Conservation (phyloP, 306 rosid species). For the Citrullus mucosospermus region DNA sequence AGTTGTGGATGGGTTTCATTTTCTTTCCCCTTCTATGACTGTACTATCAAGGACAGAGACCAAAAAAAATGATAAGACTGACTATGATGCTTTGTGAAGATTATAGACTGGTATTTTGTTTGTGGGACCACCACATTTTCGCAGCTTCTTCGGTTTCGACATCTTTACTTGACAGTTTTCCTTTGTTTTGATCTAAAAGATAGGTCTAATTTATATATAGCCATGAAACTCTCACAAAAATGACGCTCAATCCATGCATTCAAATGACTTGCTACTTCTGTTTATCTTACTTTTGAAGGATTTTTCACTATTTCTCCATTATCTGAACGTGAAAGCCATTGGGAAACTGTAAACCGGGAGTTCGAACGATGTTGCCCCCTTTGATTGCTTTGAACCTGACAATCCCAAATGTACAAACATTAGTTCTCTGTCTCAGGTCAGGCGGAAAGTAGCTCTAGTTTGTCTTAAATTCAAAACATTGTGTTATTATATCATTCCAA, state of each 20-base stretch:
- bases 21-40: slow-evolving; percentile 6
- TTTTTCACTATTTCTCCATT: slow-evolving; percentile 16
- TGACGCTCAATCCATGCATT: background rate
- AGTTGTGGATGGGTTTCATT: background rate
- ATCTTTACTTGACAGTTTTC: background rate
- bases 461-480: background rate
- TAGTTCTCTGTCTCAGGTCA: background rate
- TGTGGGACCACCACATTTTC: background rate
- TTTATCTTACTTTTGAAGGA: background rate
- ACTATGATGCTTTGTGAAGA: background rate
- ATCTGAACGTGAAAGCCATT: slow-evolving; percentile 58
- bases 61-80: background rate
- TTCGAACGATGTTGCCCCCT: slow-evolving; percentile 25
- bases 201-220: background rate
- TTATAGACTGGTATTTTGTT: background rate
- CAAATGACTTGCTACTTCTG: background rate
- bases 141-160: background rate
- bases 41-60: background rate
- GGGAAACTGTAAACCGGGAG: slow-evolving; percentile 63
- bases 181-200: background rate
- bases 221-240: background rate
- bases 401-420: background rate
- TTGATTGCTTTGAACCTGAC: slow-evolving; percentile 24
- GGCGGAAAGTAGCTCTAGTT: background rate
- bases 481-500: background rate